Conservation (phyloP, 129 eudicot species). For the Ambrosia trifida region DNA sequence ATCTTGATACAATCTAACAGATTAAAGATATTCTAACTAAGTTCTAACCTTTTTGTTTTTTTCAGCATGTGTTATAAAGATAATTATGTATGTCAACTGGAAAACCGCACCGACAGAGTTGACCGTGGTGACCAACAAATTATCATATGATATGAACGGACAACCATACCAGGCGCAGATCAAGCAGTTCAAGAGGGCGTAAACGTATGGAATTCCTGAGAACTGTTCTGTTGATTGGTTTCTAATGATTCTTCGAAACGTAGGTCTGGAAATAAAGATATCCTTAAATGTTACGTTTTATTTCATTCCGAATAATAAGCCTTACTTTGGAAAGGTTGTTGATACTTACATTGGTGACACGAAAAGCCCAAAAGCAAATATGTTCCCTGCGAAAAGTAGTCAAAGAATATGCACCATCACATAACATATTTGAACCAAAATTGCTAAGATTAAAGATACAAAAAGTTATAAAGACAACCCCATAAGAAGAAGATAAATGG, state of each 20-base stretch:
- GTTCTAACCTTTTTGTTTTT: constrained; percentile 47
- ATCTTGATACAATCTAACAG: not conserved
- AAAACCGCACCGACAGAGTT: constrained; percentile 83
- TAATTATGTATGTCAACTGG: constrained; percentile 54
- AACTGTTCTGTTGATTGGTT: constrained; percentile 75
- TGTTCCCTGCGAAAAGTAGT: constrained; percentile 64
- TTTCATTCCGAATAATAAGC: not conserved
- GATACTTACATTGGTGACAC: constrained; percentile 83
- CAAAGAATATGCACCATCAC: constrained; percentile 7
- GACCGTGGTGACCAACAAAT: constrained; percentile 70
- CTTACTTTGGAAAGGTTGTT: not conserved
- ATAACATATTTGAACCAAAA: not conserved
- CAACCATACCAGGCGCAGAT: constrained; percentile 88
- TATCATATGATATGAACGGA: constrained; percentile 67
- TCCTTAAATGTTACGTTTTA: not conserved
- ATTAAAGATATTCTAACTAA: constrained; percentile 24
- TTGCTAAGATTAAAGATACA: constrained; percentile 18
- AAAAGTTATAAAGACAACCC: too few relatives aligned
- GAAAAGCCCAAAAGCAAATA: constrained; percentile 85
- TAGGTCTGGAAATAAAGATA: constrained; percentile 51
- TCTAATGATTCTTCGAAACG: constrained; percentile 73
- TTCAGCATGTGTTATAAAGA: constrained; percentile 64
- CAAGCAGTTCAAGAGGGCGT: constrained; percentile 83
- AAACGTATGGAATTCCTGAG: constrained; percentile 74
- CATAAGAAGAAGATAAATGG: too few relatives aligned